Percentiles rank a stretch among this genome's conserved stretches.
Evolutionary conservation across 2,329 filamentous ascomycete genomes (phyloP).

Genomic region (Alternaria gansuensis): DNA sequence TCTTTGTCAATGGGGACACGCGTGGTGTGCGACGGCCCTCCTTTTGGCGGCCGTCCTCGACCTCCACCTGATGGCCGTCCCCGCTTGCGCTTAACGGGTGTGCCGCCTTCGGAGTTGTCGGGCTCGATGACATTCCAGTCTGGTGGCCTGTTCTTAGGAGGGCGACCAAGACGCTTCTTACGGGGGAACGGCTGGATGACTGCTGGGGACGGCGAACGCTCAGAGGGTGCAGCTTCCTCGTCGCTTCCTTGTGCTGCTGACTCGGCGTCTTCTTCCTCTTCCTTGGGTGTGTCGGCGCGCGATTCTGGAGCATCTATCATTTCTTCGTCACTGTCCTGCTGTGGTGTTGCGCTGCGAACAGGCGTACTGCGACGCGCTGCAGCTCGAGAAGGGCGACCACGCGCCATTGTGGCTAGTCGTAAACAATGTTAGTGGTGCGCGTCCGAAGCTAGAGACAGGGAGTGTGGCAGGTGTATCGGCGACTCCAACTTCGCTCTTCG

Average conservation of each 20-base stretch:
- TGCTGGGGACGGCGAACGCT: constrained; percentile 56
- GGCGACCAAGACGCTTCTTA: constrained; percentile 80
- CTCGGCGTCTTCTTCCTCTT: constrained; percentile 59
- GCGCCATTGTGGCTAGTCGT: constrained; percentile 42
- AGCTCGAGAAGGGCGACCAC: constrained; percentile 50
- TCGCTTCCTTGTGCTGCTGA: constrained; percentile 59
- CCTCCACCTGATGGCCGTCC: constrained; percentile 63
- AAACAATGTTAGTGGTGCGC: neutral
- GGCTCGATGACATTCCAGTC: constrained; percentile 71
- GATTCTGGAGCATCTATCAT: constrained; percentile 48
- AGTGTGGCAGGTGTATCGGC: neutral
- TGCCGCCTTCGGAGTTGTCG: constrained; percentile 60
- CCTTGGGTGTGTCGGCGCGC: constrained; percentile 51
- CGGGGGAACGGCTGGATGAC: constrained; percentile 69
- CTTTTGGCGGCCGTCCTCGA: constrained; percentile 76
- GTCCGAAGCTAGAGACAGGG: neutral
- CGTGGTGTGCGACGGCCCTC: constrained; percentile 76
- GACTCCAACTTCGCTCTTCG: constrained; percentile 4
- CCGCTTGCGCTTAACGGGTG: constrained; percentile 59
- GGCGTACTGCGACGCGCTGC: constrained; percentile 53
- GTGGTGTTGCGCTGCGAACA: constrained; percentile 48
- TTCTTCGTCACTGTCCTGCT: constrained; percentile 49
- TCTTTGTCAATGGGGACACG: constrained; percentile 92
- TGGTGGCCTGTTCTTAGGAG: constrained; percentile 82
- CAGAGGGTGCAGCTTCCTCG: constrained; percentile 56